These are phyloP conservation scores for Pterocarpus macrocarpus DNA, from an alignment of 306 rosid genomes.

Conservation along the genomic window DNA sequence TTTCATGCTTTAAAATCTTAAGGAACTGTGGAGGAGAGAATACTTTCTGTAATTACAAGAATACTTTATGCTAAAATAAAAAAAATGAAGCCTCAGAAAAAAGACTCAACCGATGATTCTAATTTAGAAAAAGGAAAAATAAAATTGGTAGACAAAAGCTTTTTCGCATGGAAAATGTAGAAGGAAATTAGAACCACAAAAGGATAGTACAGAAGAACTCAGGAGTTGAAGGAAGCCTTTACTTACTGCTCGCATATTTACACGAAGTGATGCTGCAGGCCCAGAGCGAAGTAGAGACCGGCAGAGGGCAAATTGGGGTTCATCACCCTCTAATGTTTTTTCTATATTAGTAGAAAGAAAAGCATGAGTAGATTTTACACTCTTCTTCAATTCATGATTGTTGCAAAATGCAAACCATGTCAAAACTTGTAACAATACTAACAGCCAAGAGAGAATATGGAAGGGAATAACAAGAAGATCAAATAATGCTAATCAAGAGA, in stretches of 20 bases:
- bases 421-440: conserved; percentile 7
- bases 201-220: conserved; percentile 22
- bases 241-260: conserved; percentile 88
- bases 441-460: neutral
- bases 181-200: conserved; percentile 16
- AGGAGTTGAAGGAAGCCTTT: conserved; percentile 36
- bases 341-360: conserved; percentile 53
- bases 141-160: neutral
- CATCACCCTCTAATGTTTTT: conserved; percentile 68
- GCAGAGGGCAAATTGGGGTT: conserved; percentile 75
- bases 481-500: conserved; percentile 4
- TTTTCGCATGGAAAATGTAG: conserved; percentile 23
- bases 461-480: conserved; percentile 11
- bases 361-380: conserved; percentile 22
- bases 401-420: conserved; percentile 33
- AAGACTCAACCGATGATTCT: neutral
- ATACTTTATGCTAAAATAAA: neutral
- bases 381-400: conserved; percentile 27
- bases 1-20: neutral
- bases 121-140: neutral
- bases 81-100: conserved; percentile 27
- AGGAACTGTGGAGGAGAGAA: neutral
- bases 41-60: neutral
- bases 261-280: conserved; percentile 89
- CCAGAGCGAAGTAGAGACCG: conserved; percentile 88